Evolutionary conservation across 1,284 basidiomycete species (phyloP).

Genomic region (Naganishia albida): DNA sequence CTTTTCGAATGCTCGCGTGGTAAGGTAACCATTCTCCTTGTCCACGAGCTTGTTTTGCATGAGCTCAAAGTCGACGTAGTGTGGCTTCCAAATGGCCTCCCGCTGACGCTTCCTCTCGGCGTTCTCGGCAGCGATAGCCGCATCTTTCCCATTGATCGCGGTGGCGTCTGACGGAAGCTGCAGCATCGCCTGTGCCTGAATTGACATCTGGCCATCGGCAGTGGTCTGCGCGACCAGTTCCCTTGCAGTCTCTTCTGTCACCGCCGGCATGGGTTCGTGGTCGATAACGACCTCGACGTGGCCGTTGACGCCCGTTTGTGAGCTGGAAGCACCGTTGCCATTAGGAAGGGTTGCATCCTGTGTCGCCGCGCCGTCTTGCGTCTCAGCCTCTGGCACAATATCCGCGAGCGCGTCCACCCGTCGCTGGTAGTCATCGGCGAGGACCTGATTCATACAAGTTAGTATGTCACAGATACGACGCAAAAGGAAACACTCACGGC

Average conservation of each 20-base stretch:
- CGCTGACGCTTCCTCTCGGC: constrained; percentile 20
- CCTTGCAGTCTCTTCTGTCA: background rate
- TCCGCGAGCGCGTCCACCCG: constrained; percentile 8
- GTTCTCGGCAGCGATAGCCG: constrained; percentile 6
- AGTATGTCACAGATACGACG: background rate
- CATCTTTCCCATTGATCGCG: constrained; percentile 6
- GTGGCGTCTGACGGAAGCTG: background rate
- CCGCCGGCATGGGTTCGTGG: constrained; percentile 14
- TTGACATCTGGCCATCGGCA: constrained; percentile 13
- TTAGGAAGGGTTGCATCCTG: background rate
- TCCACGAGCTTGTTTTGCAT: constrained; percentile 82
- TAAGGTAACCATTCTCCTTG: constrained; percentile 75
- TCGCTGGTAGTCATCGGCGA: constrained; percentile 17
- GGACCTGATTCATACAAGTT: constrained; percentile 5
- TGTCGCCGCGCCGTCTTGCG: background rate
- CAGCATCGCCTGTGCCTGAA: constrained; percentile 19
- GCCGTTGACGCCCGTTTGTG: background rate
- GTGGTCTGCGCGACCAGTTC: constrained; percentile 19
- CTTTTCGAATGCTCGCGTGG: constrained; percentile 80
- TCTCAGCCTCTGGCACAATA: background rate
- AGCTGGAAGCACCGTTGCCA: background rate
- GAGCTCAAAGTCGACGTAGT: constrained; percentile 84
- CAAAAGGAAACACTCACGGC: constrained; percentile 1
- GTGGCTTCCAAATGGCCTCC: constrained; percentile 43
- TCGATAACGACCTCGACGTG: background rate